Percentiles rank a stretch among this genome's conserved stretches.
These are phyloP conservation scores for Yamadazyma siamensis DNA, from an alignment of 1,139 yeast genomes.

Conservation along the genomic window DNA sequence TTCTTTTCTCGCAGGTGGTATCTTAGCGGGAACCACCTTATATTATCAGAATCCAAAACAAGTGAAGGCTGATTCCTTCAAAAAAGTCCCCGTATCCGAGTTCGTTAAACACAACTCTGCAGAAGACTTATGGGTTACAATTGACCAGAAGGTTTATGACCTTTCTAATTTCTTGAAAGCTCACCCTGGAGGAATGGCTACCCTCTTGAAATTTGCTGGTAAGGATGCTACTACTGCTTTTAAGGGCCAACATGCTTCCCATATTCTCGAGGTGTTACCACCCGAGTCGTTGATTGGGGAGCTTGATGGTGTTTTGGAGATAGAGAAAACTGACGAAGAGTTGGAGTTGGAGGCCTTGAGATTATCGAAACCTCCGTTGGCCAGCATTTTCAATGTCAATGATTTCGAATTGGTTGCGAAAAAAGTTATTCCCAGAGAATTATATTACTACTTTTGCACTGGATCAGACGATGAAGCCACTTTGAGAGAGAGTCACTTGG, in stretches of 20 bases:
- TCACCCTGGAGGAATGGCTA: constrained; percentile 21
- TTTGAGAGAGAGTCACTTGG: constrained; percentile 76
- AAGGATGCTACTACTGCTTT: constrained; percentile 18
- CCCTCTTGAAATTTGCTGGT: constrained; percentile 20
- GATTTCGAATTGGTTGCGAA: constrained; percentile 81
- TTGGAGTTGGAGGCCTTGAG: constrained; percentile 8
- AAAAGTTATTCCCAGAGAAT: constrained; percentile 60
- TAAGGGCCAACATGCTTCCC: constrained; percentile 9
- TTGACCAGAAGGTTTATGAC: constrained; percentile 21
- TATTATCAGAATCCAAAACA: not conserved
- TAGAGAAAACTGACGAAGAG: constrained; percentile 8
- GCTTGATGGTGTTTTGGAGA: constrained; percentile 15
- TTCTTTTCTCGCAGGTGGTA: not conserved
- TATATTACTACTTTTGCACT: constrained; percentile 82
- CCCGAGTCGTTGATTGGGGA: constrained; percentile 15
- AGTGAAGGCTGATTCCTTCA: not conserved
- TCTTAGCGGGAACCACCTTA: not conserved
- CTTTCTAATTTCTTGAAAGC: constrained; percentile 16
- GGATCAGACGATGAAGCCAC: constrained; percentile 90
- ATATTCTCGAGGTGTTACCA: constrained; percentile 12
- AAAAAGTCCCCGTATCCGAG: constrained; percentile 8
- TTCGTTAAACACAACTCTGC: constrained; percentile 10
- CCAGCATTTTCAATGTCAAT: constrained; percentile 40
- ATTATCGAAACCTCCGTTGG: constrained; percentile 26
- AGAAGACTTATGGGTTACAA: constrained; percentile 18